Percentiles rank a stretch among this genome's conserved stretches.
These are phyloP conservation scores for Trichoderma gamsii DNA, from an alignment of 495 filamentous ascomycete genomes.

Conservation along the genomic window DNA sequence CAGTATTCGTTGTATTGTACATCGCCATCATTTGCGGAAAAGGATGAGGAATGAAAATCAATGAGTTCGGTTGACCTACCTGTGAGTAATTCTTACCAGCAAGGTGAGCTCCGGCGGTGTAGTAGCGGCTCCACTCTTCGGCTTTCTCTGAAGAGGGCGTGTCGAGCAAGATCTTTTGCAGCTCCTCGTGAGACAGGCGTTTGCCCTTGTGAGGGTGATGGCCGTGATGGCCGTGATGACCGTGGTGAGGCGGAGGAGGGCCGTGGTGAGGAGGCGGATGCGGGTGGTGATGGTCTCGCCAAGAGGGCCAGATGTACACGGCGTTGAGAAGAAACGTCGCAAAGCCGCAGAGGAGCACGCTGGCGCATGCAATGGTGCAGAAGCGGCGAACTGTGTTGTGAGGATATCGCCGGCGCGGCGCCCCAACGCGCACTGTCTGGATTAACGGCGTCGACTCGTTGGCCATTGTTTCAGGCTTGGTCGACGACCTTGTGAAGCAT, in stretches of 20 bases:
- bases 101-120: conserved; percentile 81
- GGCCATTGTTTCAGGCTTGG: conserved; percentile 34
- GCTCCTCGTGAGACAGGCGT: conserved; percentile 53
- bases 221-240: conserved; percentile 41
- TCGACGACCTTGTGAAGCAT: background rate
- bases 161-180: conserved; percentile 62
- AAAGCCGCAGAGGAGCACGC: conserved; percentile 50
- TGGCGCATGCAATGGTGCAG: conserved; percentile 58
- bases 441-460: conserved; percentile 59
- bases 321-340: conserved; percentile 57
- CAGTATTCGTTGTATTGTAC: background rate
- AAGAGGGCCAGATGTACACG: conserved; percentile 38
- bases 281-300: conserved; percentile 28
- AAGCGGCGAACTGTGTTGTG: conserved; percentile 64
- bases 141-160: conserved; percentile 65
- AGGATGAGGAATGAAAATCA: background rate
- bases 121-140: conserved; percentile 83
- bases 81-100: conserved; percentile 77
- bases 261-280: conserved; percentile 12
- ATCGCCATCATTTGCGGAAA: too few relatives aligned
- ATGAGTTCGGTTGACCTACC: conserved; percentile 22
- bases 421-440: conserved; percentile 46
- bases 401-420: conserved; percentile 56
- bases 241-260: conserved; percentile 38
- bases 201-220: conserved; percentile 38